Evolutionary conservation across 805 yeast genomes (phyloP).

Genomic region (Sporopachydermia lactativora): DNA sequence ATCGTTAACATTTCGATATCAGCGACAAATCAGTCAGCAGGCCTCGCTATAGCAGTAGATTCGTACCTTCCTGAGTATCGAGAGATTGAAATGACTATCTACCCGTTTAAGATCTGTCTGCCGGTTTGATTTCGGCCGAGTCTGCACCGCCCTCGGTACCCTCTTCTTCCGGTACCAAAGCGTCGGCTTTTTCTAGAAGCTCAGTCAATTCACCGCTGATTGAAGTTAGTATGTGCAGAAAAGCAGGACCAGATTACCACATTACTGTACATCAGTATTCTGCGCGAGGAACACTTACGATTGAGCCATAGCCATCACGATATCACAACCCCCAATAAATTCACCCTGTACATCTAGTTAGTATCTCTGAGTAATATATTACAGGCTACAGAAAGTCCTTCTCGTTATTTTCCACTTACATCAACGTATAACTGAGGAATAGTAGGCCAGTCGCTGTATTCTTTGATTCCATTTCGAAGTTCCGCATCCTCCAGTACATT

Average conservation of each 20-base stretch:
- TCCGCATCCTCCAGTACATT: constrained; percentile 93
- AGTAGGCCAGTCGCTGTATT: constrained; percentile 95
- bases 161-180: constrained; percentile 70
- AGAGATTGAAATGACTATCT: too few relatives aligned
- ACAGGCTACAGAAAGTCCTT: too few relatives aligned
- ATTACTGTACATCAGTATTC: too few relatives aligned
- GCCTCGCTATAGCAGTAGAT: too few relatives aligned
- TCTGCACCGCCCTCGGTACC: constrained; percentile 15
- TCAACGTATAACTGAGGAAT: constrained; percentile 90
- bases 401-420: too few relatives aligned
- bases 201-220: constrained; percentile 73
- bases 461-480: constrained; percentile 89
- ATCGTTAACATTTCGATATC: too few relatives aligned
- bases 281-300: constrained; percentile 13
- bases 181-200: constrained; percentile 62
- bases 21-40: too few relatives aligned
- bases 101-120: constrained; percentile 19
- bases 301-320: constrained; percentile 81
- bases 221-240: too few relatives aligned
- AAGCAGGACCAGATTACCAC: too few relatives aligned
- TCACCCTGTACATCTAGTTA: constrained; percentile 32
- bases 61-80: too few relatives aligned
- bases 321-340: constrained; percentile 96
- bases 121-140: constrained; percentile 22
- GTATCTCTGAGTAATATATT: too few relatives aligned